A percentile compares a stretch with the other conserved stretches of the same genome.
Conservation (phyloP, 495 filamentous ascomycete species). For the Sphaerosporella brunnea region DNA sequence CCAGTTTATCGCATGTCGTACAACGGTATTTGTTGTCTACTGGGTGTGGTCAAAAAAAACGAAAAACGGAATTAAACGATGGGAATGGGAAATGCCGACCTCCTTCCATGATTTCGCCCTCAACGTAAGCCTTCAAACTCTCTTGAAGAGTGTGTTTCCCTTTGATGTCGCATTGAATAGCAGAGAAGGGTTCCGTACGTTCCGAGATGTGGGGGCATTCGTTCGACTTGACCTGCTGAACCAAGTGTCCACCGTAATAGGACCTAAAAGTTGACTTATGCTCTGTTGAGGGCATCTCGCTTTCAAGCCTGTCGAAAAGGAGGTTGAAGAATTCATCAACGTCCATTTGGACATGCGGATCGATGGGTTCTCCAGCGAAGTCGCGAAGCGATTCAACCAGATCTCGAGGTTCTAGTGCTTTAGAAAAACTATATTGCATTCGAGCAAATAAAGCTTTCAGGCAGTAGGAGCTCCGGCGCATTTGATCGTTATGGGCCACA, state of each 20-base stretch:
- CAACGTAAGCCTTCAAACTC: slow-evolving; percentile 81
- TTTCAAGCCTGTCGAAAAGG: slow-evolving; percentile 79
- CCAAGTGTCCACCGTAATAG: slow-evolving; percentile 78
- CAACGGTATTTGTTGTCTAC: slow-evolving; percentile 95
- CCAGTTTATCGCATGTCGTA: slow-evolving; percentile 71
- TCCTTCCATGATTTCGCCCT: slow-evolving; percentile 93
- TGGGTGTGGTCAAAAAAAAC: slow-evolving; percentile 19
- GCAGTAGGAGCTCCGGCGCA: slow-evolving; percentile 28
- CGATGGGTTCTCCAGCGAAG: slow-evolving; percentile 69
- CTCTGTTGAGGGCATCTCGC: slow-evolving; percentile 48
- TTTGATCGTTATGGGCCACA: slow-evolving; percentile 34
- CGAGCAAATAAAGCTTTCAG: slow-evolving; percentile 66
- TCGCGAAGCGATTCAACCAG: slow-evolving; percentile 62
- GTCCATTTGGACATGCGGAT: slow-evolving; percentile 85
- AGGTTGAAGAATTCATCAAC: slow-evolving; percentile 96
- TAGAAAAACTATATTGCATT: slow-evolving; percentile 66
- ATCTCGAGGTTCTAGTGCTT: slow-evolving; percentile 51
- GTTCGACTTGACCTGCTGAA: slow-evolving; percentile 88
- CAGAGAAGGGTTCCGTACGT: slow-evolving; percentile 73
- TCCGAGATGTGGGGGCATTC: slow-evolving; percentile 92
- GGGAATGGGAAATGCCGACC: slow-evolving; percentile 31
- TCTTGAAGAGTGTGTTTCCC: slow-evolving; percentile 71
- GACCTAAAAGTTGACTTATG: slow-evolving; percentile 61
- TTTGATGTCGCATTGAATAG: slow-evolving; percentile 93
- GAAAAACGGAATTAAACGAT: slow-evolving; percentile 4